Base-by-base conservation (phyloP, 768 basidiomycete genomes). In the Sporobolomyces roseus region DNA sequence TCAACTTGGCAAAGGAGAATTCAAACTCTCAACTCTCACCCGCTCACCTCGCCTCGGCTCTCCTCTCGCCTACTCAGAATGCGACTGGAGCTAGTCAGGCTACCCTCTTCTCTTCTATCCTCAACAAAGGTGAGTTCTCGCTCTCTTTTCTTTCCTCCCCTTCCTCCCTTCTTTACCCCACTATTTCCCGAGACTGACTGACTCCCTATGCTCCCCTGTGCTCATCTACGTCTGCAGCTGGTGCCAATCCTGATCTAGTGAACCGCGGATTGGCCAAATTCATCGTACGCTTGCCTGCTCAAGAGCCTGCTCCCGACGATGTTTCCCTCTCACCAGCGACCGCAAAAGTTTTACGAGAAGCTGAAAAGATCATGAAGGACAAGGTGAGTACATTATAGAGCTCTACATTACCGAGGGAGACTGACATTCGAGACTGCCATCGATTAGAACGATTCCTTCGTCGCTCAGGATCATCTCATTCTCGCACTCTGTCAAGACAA, bases 401-500 rank as follows among this genome's bases (percentile, higher is more conserved):
- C 38, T 41, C 17, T 41, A 41, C 17, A 41, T 17, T 41, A n/a
- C n/a, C n/a, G n/a, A n/a, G n/a, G n/a, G n/a, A n/a, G n/a, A n/a
- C n/a, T n/a, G n/a, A n/a, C n/a, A n/a, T n/a, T n/a, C n/a, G n/a
- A n/a, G 38, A 41, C 38, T 41, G 38, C 45, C 23, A 10, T 13
- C 21, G 45, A 13, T 13, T 77, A 81, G 75, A 87, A 88, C 76
- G 92, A 93, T 78, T 87, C 87, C 2, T 96, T 90, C 78, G 88
- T 98, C 66, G 92, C 93, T 0, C 89, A 93, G 78, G 92, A 97
- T 70, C 93, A 96, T 77, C 79, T 98, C 55, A 83, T 97, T 32
- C 85, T 92, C 30, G 91, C 90, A 0, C 84, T 97, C 56, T 75
- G 91, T 73, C 87, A 90, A 71, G 90, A 93, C 65, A 62, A 84